Conservation (phyloP, 805 yeast species). For the Ogataea henricii region DNA sequence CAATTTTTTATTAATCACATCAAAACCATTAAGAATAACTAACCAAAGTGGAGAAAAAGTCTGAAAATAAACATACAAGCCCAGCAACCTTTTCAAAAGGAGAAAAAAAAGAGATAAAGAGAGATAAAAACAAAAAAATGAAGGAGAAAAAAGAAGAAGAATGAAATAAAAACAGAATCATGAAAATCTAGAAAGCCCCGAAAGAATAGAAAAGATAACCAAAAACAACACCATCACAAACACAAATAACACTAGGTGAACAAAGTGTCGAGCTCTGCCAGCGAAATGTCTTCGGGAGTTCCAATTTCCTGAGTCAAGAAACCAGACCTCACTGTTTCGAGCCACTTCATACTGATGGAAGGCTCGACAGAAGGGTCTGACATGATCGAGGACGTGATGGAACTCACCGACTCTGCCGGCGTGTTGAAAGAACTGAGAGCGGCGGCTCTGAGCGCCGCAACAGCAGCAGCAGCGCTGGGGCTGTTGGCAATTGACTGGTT, state of each 20-base stretch:
- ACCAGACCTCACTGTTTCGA: slow-evolving; percentile 72
- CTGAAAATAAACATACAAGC: slow-evolving; percentile 16
- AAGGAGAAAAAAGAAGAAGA: background rate
- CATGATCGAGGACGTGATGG: slow-evolving; percentile 36
- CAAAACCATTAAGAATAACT: slow-evolving; percentile 17
- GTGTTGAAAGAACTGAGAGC: slow-evolving; percentile 52
- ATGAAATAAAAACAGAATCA: slow-evolving; percentile 2
- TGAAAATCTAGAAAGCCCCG: slow-evolving; percentile 11
- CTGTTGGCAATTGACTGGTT: slow-evolving; percentile 52
- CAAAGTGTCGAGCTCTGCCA: slow-evolving; percentile 64
- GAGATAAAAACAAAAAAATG: background rate
- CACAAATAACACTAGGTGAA: slow-evolving; percentile 32
- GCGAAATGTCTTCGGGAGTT: slow-evolving; percentile 74
- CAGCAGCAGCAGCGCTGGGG: slow-evolving; percentile 70
- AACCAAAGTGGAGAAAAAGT: slow-evolving; percentile 10
- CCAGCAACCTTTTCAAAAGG: slow-evolving; percentile 17
- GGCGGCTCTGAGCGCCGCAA: slow-evolving; percentile 72
- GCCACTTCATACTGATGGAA: slow-evolving; percentile 60
- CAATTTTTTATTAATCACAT: slow-evolving; percentile 15
- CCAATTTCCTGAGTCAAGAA: slow-evolving; percentile 77
- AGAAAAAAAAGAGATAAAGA: slow-evolving; percentile 1
- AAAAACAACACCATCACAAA: background rate
- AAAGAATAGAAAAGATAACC: slow-evolving; percentile 3
- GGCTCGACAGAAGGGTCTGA: slow-evolving; percentile 38
- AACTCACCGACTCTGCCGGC: slow-evolving; percentile 40